Base-by-base conservation (phyloP, 2,329 filamentous ascomycete species). In the Coleophoma eucalyptorum region DNA sequence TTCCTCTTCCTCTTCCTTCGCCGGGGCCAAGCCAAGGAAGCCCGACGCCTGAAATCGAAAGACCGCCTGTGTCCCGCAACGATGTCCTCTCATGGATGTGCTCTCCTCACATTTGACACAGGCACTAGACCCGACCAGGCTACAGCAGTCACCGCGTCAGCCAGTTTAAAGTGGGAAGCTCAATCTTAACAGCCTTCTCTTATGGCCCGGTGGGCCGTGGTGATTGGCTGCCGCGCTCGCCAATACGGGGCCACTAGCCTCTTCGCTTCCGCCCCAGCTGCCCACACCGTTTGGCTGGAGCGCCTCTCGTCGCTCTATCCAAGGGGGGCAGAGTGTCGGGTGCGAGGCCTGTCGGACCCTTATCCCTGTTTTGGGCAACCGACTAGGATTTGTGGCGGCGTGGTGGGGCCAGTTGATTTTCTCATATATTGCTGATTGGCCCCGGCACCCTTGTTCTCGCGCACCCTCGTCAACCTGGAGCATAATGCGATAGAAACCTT, bases 401-500 rank as follows among this genome's bases (percentile, higher is more conserved):
- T 11, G 16, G 35, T 18, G 35, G 35, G 19, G 44, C 34, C 42
- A 35, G 48, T 26, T 5, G 26, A 26, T 5, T 7, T 26, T 26
- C 26, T 5, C 26, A 8, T 8, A 26, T 50, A 49, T 40, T 50
- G 51, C 32, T 44, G 46, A 56, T 56, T 55, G 54, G 20, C 46
- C 12, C n/a, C 57, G 45, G 41, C 51, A 45, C 41, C 19, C 32
- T 32, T 43, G 18, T 13, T 38, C 34, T 48, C 35, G 44, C 37
- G 33, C 38, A 41, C 43, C 37, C 46, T 49, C 53, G 50, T 38
- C 49, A 46, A 52, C 49, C 32, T 46, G 26, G 50, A 54, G 48
- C 44, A 52, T 54, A 50, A 54, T 53, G 51, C 52, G 41, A 57
- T 58, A 53, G 53, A 46, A 61, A 54, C 61, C 60, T 53, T 57